Evolutionary conservation across 139 green algal species (phyloP).

Genomic region (Diplosphaera chodatii): DNA sequence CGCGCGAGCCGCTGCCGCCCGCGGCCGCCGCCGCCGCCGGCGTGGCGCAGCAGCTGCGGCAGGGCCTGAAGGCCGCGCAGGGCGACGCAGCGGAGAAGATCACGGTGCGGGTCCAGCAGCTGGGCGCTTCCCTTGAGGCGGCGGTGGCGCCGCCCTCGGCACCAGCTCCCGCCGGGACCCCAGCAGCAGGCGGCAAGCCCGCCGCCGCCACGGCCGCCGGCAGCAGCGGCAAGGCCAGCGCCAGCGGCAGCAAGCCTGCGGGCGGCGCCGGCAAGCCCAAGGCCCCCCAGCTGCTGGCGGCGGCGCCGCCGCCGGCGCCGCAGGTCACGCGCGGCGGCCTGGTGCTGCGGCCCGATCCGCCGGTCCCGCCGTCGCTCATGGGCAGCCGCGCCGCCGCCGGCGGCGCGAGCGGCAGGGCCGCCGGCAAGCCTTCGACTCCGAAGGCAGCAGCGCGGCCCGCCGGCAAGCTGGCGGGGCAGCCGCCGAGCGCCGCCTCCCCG

Average conservation of each 20-base stretch:
- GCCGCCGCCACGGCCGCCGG: background rate
- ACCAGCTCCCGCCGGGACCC: background rate
- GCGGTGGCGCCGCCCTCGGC: background rate
- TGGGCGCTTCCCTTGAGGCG: background rate
- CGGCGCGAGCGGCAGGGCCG: background rate
- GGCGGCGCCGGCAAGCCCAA: too few species aligned
- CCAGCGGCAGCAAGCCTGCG: too few species aligned
- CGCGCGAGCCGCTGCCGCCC: background rate
- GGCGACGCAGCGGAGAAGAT: background rate
- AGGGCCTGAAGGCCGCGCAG: background rate
- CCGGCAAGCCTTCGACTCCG: background rate
- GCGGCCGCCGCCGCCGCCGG: too few species aligned
- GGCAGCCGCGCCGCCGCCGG: background rate
- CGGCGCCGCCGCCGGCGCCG: too few species aligned
- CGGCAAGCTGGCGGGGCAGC: background rate
- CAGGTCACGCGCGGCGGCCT: background rate
- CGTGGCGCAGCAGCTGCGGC: background rate
- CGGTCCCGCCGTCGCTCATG: background rate
- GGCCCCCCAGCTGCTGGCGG: too few species aligned
- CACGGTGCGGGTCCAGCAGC: background rate
- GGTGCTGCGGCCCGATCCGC: background rate
- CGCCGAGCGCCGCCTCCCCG: too few species aligned
- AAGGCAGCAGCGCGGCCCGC: too few species aligned
- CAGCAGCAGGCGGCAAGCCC: too few species aligned
- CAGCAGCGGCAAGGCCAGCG: too few species aligned